Evolutionary conservation across 1,284 basidiomycete genomes (phyloP).

Genomic region (Rhizopogon parksii): DNA sequence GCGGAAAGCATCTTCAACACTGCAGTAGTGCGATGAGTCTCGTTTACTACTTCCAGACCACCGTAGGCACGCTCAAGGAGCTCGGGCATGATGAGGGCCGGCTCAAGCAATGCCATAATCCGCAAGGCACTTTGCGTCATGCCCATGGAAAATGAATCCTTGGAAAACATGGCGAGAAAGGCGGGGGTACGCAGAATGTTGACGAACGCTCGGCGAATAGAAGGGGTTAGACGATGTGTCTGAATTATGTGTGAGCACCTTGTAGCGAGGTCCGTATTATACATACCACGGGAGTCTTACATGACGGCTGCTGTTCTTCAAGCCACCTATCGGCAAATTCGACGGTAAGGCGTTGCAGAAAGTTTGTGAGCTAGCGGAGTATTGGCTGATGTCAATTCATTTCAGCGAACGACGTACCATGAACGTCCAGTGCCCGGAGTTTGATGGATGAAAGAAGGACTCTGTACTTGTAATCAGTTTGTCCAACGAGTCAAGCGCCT

Average conservation of each 20-base stretch:
- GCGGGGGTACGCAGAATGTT: constrained; percentile 80
- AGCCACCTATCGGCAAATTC: constrained; percentile 82
- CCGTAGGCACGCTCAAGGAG: constrained; percentile 88
- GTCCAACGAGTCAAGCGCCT: constrained; percentile 84
- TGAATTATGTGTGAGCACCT: constrained; percentile 23
- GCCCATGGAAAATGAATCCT: constrained; percentile 64
- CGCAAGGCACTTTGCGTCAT: constrained; percentile 70
- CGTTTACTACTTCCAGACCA: constrained; percentile 89
- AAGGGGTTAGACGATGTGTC: constrained; percentile 72
- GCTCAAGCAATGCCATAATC: constrained; percentile 76
- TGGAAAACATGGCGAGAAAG: constrained; percentile 92
- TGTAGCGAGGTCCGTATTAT: background rate
- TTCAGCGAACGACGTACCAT: constrained; percentile 21
- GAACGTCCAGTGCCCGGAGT: constrained; percentile 73
- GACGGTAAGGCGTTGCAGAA: constrained; percentile 52
- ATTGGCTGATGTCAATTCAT: constrained; percentile 9
- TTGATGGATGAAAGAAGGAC: constrained; percentile 88
- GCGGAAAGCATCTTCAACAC: constrained; percentile 85
- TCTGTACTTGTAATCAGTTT: constrained; percentile 90
- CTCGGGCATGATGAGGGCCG: constrained; percentile 85
- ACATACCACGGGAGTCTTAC: constrained; percentile 75
- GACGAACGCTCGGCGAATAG: constrained; percentile 83
- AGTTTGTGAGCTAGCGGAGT: constrained; percentile 24
- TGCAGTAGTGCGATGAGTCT: constrained; percentile 90
- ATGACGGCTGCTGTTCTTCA: constrained; percentile 75